Percentiles rank a stretch among this genome's conserved stretches.
Conservation (phyloP, 164 flowering plant species). For the Hamamelis virginiana region DNA sequence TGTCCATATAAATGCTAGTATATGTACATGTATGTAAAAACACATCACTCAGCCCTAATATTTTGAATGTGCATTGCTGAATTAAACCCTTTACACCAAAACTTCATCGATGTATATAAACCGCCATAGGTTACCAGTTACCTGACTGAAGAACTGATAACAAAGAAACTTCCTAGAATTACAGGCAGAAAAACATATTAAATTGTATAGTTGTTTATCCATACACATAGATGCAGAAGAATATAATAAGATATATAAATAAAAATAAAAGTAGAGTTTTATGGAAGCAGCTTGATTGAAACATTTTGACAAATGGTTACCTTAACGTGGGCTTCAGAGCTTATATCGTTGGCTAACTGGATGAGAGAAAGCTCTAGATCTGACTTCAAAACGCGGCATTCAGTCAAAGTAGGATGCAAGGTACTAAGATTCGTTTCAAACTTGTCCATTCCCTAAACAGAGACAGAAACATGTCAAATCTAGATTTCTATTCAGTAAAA, state of each 20-base stretch:
- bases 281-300: no score
- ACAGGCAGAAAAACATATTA: background rate
- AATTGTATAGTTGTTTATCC: no score
- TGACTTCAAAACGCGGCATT: constrained; percentile 82
- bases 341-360: constrained; percentile 88
- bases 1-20: no score
- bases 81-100: no score
- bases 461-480: background rate
- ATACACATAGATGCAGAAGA: no score
- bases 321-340: constrained; percentile 96
- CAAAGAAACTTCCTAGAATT: background rate
- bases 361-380: constrained; percentile 77
- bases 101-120: no score
- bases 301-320: constrained; percentile 30
- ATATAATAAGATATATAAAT: no score
- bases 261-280: no score
- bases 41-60: no score
- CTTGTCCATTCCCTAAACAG: constrained; percentile 68
- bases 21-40: no score
- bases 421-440: constrained; percentile 64
- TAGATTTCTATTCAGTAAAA: background rate
- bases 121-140: no score
- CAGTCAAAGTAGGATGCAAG: constrained; percentile 83
- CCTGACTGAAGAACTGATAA: background rate
- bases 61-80: no score